These are phyloP conservation scores for Asterochloris sp. DNA, from an alignment of 139 green algal genomes.

Conservation along the genomic window DNA sequence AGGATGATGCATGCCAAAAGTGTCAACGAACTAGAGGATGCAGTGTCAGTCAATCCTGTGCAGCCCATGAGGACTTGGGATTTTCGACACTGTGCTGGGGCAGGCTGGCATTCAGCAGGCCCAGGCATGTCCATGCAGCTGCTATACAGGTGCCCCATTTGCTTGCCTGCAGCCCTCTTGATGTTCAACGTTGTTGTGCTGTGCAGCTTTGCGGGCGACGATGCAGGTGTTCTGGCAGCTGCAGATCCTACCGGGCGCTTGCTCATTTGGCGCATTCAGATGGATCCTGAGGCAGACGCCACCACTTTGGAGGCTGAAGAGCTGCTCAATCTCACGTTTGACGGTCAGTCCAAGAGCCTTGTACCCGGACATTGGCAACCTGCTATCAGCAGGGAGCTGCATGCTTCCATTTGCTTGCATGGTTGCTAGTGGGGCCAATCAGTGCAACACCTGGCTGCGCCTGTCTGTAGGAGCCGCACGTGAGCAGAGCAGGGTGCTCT, in stretches of 20 bases:
- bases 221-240: not conserved
- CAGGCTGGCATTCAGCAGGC: not conserved
- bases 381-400: too few species aligned
- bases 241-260: not conserved
- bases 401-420: too few species aligned
- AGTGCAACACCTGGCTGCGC: too few species aligned
- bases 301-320: not conserved
- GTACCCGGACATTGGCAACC: too few species aligned
- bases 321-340: too few species aligned
- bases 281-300: not conserved
- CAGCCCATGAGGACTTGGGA: not conserved
- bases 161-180: not conserved
- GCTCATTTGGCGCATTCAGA: slow-evolving; percentile 1
- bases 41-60: too few species aligned
- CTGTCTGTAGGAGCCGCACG: too few species aligned
- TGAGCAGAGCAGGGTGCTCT: too few species aligned
- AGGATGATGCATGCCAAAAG: not conserved
- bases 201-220: not conserved
- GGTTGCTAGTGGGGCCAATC: too few species aligned
- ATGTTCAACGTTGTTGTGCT: not conserved
- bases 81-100: not conserved
- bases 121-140: not conserved
- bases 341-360: too few species aligned
- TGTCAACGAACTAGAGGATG: too few species aligned
- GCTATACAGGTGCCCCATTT: not conserved